phyloP scores from a whole-genome alignment of 768 basidiomycete genomes.

The Cantharellus anzutake region DNA sequence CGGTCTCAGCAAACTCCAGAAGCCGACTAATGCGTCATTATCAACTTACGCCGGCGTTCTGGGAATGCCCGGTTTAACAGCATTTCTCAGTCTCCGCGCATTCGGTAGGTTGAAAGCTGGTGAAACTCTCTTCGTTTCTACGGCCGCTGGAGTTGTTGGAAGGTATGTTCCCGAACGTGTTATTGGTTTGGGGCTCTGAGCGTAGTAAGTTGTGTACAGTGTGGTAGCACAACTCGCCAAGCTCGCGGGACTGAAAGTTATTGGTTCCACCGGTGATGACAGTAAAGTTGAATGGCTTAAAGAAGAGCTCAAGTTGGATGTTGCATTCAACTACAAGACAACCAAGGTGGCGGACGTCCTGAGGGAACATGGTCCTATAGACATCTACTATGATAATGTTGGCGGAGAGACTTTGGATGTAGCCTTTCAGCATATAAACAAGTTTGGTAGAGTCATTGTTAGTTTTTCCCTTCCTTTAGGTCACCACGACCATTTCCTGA shows the following conservation, averaged over 20 bases:
- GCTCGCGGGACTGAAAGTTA: slow-evolving; percentile 33
- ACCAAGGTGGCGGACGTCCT: slow-evolving; percentile 32
- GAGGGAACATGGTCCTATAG: slow-evolving; percentile 34
- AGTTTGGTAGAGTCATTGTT: slow-evolving; percentile 12
- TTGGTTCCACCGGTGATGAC: slow-evolving; percentile 53
- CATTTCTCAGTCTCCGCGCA: slow-evolving; percentile 25
- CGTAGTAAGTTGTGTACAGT: slow-evolving; percentile 6
- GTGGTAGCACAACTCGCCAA: slow-evolving; percentile 28
- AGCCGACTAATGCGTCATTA: neutral
- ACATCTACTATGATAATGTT: slow-evolving; percentile 26
- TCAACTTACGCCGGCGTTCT: neutral
- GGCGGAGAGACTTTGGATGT: slow-evolving; percentile 15
- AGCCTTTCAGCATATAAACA: slow-evolving; percentile 11
- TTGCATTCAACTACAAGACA: slow-evolving; percentile 60
- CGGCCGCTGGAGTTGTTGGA: slow-evolving; percentile 37
- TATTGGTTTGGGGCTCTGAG: neutral
- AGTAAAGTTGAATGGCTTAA: slow-evolving; percentile 47
- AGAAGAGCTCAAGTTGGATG: slow-evolving; percentile 39
- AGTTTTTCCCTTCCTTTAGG: neutral
- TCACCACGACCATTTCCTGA: neutral
- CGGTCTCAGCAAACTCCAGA: neutral
- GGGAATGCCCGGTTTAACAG: slow-evolving; percentile 15
- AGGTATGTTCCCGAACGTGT: slow-evolving; percentile 22
- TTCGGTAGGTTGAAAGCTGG: slow-evolving; percentile 25
- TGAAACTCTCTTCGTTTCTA: slow-evolving; percentile 30